phyloP scores from a whole-genome alignment of 331 rosid species.

The Rosa hybrid region DNA sequence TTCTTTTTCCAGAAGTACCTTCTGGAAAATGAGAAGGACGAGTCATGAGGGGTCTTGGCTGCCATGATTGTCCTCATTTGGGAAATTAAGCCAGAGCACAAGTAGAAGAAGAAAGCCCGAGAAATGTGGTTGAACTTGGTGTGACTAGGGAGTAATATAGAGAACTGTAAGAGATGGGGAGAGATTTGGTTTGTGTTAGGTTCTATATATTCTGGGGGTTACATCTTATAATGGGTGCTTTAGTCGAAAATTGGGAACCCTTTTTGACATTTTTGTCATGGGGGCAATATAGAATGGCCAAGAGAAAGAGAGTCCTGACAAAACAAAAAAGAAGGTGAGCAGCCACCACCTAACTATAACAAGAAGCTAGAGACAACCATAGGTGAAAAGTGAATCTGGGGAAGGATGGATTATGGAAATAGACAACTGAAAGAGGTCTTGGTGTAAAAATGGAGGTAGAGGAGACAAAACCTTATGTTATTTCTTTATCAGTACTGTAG shows the following conservation, averaged over 20 bases:
- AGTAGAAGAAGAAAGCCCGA: not conserved
- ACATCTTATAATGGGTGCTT: not conserved
- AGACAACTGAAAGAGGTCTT: not conserved
- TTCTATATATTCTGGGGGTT: not conserved
- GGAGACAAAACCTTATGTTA: slow-evolving; percentile 1
- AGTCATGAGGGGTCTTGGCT: slow-evolving; percentile 67
- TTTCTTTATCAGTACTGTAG: not conserved
- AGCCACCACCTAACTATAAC: slow-evolving; percentile 56
- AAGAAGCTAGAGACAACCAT: slow-evolving; percentile 21
- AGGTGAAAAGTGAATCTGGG: slow-evolving; percentile 3
- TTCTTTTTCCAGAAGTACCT: slow-evolving; percentile 86
- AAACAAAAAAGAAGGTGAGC: slow-evolving; percentile 68
- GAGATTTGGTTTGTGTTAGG: not conserved
- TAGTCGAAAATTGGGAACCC: not conserved
- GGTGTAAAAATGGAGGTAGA: not conserved
- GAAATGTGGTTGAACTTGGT: slow-evolving; percentile 18
- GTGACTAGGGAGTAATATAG: not conserved
- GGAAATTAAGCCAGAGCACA: not conserved
- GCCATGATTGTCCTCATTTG: slow-evolving; percentile 70
- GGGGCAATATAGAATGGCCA: slow-evolving; percentile 29
- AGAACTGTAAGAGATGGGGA: not conserved
- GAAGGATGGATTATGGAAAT: slow-evolving; percentile 7
- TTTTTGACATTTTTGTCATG: slow-evolving; percentile 21
- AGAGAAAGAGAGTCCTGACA: slow-evolving; percentile 38
- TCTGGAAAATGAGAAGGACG: slow-evolving; percentile 88